Evolutionary conservation across 192 early-diverging fungal species (phyloP), one percentile per base, ranked within the genome.

Genomic region (Gamsiella multidivaricata): DNA sequence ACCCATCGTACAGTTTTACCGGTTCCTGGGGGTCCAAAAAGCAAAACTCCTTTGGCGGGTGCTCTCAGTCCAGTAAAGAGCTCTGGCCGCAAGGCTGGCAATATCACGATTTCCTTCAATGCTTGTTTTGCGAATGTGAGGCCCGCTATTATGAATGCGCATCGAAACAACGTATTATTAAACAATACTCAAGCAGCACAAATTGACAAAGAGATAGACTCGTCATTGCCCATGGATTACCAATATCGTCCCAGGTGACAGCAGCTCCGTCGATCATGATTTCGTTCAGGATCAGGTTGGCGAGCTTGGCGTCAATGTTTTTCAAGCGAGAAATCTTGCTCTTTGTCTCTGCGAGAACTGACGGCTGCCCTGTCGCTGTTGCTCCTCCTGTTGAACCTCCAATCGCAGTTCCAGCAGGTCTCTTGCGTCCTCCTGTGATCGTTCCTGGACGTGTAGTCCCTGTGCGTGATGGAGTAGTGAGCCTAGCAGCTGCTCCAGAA

Each of bases 1-100:
- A 80, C 51, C 83, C 80, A 0, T 81, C 90, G 15, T 34, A 98
- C 85, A 15, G 96, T 98, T 79, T 98, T 98, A 9, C 96, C 96
- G 0, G 96, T 97, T 9, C 97, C 97, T 15, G 96, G 94, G 42
- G 94, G 95, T 0, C 97, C 97, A 79, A 87, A 92, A 2, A 98
- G 72, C 18, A 98, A 79, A 0, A 97, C 86, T 23, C 97, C 97
- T 47, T 93, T 92, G 14, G 98, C 96, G 9, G 97, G 94, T 5
- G 89, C 88, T 29, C 85, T 81, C 18, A 98, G 81, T 6, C 92
- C 90, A 84, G 70, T 61, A 17, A 66, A 59, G 18, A 70, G 83
- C 76, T 95, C 94, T 53, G 74, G 74, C 3, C 81, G 64, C 18
- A 74, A 81, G 82, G 94, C 88, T 22, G 94, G 94, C 69, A 87